A percentile compares a stretch with the other conserved stretches of the same genome.
Conservation (phyloP, 1,284 basidiomycete genomes). For the Leccinum subrobustum region DNA sequence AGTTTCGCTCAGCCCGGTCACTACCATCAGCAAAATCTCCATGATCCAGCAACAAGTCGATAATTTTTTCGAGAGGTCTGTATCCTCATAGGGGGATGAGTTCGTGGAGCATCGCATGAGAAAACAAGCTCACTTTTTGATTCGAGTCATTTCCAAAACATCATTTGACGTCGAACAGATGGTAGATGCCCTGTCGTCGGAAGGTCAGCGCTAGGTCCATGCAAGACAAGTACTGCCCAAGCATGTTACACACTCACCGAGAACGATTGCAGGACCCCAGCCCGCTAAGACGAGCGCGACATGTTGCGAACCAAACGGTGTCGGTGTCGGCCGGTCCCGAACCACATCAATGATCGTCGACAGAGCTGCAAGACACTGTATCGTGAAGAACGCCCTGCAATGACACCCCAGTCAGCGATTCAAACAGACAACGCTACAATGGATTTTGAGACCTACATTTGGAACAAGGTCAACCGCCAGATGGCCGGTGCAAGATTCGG, state of each 20-base stretch:
- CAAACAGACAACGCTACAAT: neutral
- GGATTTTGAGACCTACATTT: slow-evolving; percentile 17
- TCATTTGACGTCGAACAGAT: slow-evolving; percentile 21
- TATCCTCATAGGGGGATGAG: too few relatives aligned
- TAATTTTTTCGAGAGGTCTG: too few relatives aligned
- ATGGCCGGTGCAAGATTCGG: slow-evolving; percentile 26
- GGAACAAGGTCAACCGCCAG: slow-evolving; percentile 34
- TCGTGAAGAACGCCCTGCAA: slow-evolving; percentile 26
- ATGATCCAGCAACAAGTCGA: too few relatives aligned
- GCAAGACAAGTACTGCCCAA: neutral
- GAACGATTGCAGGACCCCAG: slow-evolving; percentile 32
- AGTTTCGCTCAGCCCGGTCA: too few relatives aligned
- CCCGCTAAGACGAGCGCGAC: slow-evolving; percentile 29
- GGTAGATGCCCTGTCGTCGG: slow-evolving; percentile 22
- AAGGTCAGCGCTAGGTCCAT: neutral
- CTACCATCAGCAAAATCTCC: too few relatives aligned
- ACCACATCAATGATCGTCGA: slow-evolving; percentile 33
- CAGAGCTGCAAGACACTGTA: slow-evolving; percentile 27
- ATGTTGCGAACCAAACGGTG: slow-evolving; percentile 30
- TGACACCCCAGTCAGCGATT: neutral
- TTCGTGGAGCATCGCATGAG: too few relatives aligned
- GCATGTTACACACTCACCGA: slow-evolving; percentile 22
- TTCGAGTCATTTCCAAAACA: slow-evolving; percentile 26
- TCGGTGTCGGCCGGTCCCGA: neutral
- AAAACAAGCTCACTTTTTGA: neutral